Base-by-base conservation (phyloP, 2,329 filamentous ascomycete genomes). In the Keithomyces neogunnii region DNA sequence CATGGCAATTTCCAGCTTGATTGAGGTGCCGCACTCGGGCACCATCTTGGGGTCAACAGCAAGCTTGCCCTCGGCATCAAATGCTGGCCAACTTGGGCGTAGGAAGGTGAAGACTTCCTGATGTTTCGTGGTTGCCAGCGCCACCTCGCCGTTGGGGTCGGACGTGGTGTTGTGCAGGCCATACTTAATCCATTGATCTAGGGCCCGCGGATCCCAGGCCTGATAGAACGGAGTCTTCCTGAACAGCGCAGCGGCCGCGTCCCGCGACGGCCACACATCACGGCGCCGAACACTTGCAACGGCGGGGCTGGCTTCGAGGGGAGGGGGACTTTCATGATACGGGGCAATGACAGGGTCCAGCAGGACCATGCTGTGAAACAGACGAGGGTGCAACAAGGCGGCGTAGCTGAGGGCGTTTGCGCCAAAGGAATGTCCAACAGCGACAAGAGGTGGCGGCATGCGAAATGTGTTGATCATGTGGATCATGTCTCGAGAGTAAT, bases 371-470 rank as follows among this genome's bases (percentile, higher is more conserved):
- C 81, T 80, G 55, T 83, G 79, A 56, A 96, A 76, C 26, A 96
- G 80, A 6, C 90, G 85, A 2, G 92, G 90, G 67, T 96, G 86
- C 58, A 89, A 77, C 9, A 92, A 72, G 4, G 88, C 74, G 13
- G 92, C 74, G 59, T 89, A 83, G 50, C 80, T 75, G 50, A 96
- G 76, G 53, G 87, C 80, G 63, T 80, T 81, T 57, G 79, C 90
- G 59, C 92, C 92, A 74, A 95, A 91, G 59, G 89, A 95, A 70
- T 97, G 92, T 13, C 89, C 92, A 31, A 97, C 69, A 51, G 88
- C 91, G 56, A 96, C 70, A 26, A 96, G 74, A 2, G 92, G 92
- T 1, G 86, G 85, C 10, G 88, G 86, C 78, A 76, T 72, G 42
- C 89, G 86, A 69, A 96, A 92, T 50, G 81, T 76, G 68, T 96